These are phyloP conservation scores for Phoma herbarum DNA, from an alignment of 2,329 filamentous ascomycete genomes.

Conservation along the genomic window DNA sequence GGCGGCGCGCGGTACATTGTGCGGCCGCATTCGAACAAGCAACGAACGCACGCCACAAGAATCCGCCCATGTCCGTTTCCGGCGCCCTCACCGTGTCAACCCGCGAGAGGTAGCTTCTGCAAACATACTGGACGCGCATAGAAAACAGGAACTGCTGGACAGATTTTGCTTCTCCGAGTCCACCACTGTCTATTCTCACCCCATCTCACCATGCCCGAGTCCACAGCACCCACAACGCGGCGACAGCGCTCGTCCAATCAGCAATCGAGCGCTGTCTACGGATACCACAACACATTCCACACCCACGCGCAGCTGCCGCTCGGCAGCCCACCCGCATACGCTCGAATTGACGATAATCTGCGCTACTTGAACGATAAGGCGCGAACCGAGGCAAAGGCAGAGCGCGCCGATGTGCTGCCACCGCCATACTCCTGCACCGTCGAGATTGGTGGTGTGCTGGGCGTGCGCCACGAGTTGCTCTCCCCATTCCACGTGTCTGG, in stretches of 20 bases:
- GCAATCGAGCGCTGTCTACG: slow-evolving; percentile 42
- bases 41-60: slow-evolving; percentile 19
- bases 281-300: slow-evolving; percentile 56
- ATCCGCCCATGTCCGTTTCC: slow-evolving; percentile 20
- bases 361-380: slow-evolving; percentile 35
- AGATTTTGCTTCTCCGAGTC: slow-evolving; percentile 10
- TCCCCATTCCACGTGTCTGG: slow-evolving; percentile 69
- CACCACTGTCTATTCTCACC: slow-evolving; percentile 2
- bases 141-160: slow-evolving; percentile 16
- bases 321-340: slow-evolving; percentile 45
- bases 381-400: slow-evolving; percentile 29
- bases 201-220: slow-evolving; percentile 16
- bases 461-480: slow-evolving; percentile 72
- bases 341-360: slow-evolving; percentile 38
- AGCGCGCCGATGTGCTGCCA: slow-evolving; percentile 33
- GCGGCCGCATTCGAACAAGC: slow-evolving; percentile 18
- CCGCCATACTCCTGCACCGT: slow-evolving; percentile 51
- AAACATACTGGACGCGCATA: slow-evolving; percentile 22
- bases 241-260: slow-evolving; percentile 32
- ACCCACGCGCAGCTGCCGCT: slow-evolving; percentile 45
- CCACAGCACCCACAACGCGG: slow-evolving; percentile 16
- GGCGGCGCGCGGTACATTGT: slow-evolving; percentile 21
- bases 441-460: slow-evolving; percentile 46
- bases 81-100: slow-evolving; percentile 12
- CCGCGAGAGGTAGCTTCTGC: slow-evolving; percentile 17